Base-by-base conservation (phyloP, 345 rosid species). In the Citrus reticulata region DNA sequence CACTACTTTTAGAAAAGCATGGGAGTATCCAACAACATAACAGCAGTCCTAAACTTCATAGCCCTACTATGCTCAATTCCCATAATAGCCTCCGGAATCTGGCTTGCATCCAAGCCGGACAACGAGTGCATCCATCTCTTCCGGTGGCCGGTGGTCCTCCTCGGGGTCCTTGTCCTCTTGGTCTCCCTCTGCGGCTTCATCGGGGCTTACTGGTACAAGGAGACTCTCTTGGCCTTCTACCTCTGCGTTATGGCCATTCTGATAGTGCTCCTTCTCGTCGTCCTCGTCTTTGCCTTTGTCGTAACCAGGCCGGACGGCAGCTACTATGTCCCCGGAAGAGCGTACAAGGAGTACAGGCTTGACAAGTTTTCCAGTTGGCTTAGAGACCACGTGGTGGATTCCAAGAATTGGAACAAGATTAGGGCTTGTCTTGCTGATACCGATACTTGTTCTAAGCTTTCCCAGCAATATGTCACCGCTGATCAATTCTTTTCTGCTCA, bases 201-300 rank as follows among this genome's bases (percentile, higher is more conserved):
- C 34, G 98, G 98, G 10, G 97, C 98, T 1, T 92, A 95, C 87
- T 87, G 92, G 89, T 92, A 93, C 86, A 92, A 91, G 81, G 94
- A 93, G 76, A 89, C 94, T 20, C 89, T 95, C 27, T 71, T 95
- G 6, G 98, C 97, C 27, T 85, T 95, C 83, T 95, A 95, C 75
- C 93, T 95, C 46, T 93, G 96, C 55, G 88, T 90, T 76, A 95
- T 93, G 98, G 98, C 94, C 72, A 88, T 95, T 74, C 88, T 95
- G 68, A 95, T 95, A 67, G 89, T 65, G 5, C 86, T 91, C 75
- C 89, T 95, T 79, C 83, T 95, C 72, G 63, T 89, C 58, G 81
- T 95, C 80, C 83, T 93, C 13, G 84, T 95, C 46, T 93, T 92
- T 75, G 95, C 98, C 25, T 95, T 91, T 78, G 86, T 91, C 13